These are phyloP conservation scores for Leishmania aethiopica DNA, from an alignment of 208 protist species.

Conservation along the genomic window DNA sequence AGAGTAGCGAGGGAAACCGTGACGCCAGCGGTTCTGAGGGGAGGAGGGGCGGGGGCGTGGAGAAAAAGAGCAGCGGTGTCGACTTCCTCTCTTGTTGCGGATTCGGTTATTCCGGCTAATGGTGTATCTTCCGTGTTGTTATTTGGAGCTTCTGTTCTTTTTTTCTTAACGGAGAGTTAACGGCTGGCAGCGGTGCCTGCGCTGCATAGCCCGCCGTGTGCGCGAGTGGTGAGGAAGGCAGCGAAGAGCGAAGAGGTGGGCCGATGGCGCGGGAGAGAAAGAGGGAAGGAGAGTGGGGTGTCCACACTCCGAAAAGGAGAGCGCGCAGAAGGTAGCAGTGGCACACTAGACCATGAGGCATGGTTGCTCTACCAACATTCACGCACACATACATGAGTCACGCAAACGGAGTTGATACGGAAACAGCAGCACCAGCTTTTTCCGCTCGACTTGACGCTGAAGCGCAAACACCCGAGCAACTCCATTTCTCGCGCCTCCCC, in stretches of 20 bases:
- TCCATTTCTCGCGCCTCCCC: background rate
- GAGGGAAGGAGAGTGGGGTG: background rate
- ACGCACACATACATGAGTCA: background rate
- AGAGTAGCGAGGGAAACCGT: background rate
- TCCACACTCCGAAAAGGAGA: background rate
- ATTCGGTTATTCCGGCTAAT: background rate
- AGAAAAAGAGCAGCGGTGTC: background rate
- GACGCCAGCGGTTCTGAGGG: background rate
- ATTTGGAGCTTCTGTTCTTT: background rate
- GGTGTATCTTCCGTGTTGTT: background rate
- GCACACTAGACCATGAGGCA: background rate
- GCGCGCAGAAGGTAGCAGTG: background rate
- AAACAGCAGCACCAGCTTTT: background rate
- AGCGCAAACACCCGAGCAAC: background rate
- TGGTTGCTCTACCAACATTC: background rate
- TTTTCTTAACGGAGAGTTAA: background rate
- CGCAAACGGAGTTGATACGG: background rate
- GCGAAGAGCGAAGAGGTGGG: constrained; percentile 1
- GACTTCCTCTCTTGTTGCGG: background rate
- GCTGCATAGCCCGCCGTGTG: background rate
- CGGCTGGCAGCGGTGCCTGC: background rate
- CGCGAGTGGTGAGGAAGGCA: background rate
- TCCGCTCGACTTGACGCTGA: background rate
- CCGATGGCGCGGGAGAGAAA: background rate
- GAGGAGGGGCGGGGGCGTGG: background rate